Evolutionary conservation across 1,284 basidiomycete genomes (phyloP), one percentile per base, ranked within the genome.

Genomic region (Sphagnurus paluster): DNA sequence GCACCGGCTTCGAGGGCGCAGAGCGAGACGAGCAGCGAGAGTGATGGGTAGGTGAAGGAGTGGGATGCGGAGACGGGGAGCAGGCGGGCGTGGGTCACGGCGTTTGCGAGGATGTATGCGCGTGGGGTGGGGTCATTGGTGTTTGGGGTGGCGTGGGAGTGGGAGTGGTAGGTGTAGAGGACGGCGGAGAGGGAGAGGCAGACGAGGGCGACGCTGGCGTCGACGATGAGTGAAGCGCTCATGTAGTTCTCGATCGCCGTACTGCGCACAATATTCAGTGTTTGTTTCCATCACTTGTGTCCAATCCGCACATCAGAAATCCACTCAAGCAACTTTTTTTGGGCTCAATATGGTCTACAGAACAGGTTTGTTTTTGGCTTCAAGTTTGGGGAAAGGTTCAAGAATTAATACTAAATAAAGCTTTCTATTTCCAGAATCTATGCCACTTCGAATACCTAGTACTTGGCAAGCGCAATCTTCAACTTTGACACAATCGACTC

Each of bases 1-100:
- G 50, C 35, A 16, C 70, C 65, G 1, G 54, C 46, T 56, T 88
- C 85, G 7, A 91, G 66, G 0, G 74, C 70, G 43, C 76, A 69
- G 10, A 91, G 63, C 3, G 84, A 79, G 24, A 87, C 59, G 8
- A 84, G 70, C 11, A 88, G 56, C 25, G 77, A 79, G 20, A 88
- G 65, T 0, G 84, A 81, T 0, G 81, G 77, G 60, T 90, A 90
- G 7, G 70, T 74, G 62, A 88, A 88, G 0, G 73, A 64, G 59
- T 87, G 82, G 2, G 65, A 54, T 0, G 83, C 72, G 3, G 67
- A 56, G 11, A 50, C 45, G 1, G 85, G 86, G 2, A 87, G 67
- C 35, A 79, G 66, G 19, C 85, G 74, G 1, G 76, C 68, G 59
- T 88, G 84, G 0, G 74, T 74, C 28, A 83, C 76, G 29, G 69